These are phyloP conservation scores for Fraxinus americana DNA, from an alignment of 257 asterid genomes.

Conservation along the genomic window DNA sequence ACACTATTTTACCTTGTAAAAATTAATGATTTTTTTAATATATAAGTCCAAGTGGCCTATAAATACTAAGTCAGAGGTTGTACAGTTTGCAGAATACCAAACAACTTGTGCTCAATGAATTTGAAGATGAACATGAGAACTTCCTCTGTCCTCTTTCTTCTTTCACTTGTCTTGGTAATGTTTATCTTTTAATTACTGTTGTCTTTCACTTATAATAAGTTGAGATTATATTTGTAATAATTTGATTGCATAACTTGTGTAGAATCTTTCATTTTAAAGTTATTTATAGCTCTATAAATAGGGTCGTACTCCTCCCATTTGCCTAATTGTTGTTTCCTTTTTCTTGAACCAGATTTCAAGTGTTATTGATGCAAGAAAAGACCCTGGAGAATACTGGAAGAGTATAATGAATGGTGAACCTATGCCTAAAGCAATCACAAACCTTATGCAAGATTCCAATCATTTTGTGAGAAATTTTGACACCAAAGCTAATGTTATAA, in stretches of 20 bases:
- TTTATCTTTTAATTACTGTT: background rate
- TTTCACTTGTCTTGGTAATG: slow-evolving; percentile 43
- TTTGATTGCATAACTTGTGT: background rate
- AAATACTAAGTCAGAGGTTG: slow-evolving; percentile 50
- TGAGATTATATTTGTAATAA: background rate
- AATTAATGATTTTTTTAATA: background rate
- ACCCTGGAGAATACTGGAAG: slow-evolving; percentile 64
- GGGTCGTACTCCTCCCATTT: background rate
- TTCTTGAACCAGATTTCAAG: slow-evolving; percentile 29
- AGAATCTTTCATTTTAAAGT: background rate
- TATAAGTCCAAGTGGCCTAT: slow-evolving; percentile 25
- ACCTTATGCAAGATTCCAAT: slow-evolving; percentile 30
- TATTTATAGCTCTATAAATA: background rate
- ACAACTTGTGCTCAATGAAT: background rate
- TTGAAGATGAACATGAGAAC: slow-evolving; percentile 29
- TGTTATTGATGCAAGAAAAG: slow-evolving; percentile 43
- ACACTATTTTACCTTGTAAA: background rate
- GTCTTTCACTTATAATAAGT: background rate
- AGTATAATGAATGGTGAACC: slow-evolving; percentile 49
- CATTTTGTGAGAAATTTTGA: slow-evolving; percentile 50
- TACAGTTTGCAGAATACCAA: slow-evolving; percentile 21
- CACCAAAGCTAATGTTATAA: slow-evolving; percentile 47
- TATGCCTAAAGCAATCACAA: slow-evolving; percentile 65
- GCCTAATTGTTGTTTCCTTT: background rate
- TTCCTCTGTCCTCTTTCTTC: slow-evolving; percentile 36